Percentiles rank a stretch among this genome's conserved stretches.
Evolutionary conservation across 2,329 filamentous ascomycete genomes (phyloP).

Genomic region (Elsinoe australis): DNA sequence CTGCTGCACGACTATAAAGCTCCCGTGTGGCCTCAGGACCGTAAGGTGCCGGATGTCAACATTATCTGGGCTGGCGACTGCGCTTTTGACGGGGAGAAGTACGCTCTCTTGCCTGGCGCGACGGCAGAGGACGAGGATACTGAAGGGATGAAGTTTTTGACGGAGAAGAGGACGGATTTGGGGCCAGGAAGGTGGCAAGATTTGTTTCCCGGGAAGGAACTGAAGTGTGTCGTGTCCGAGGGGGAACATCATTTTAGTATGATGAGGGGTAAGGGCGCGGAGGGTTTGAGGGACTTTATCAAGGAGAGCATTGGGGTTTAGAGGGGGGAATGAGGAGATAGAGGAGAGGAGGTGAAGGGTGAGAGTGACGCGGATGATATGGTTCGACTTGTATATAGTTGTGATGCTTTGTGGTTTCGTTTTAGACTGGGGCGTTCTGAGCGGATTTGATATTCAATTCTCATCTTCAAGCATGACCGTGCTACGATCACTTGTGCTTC

Average conservation of each 20-base stretch:
- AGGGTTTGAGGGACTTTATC: slow-evolving; percentile 23
- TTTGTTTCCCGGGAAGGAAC: slow-evolving; percentile 35
- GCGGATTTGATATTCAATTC: not conserved
- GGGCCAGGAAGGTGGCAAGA: slow-evolving; percentile 43
- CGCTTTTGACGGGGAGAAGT: slow-evolving; percentile 36
- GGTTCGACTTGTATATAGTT: slow-evolving; percentile 10
- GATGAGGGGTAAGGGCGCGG: slow-evolving; percentile 27
- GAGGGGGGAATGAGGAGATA: not conserved
- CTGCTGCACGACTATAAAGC: slow-evolving; percentile 40
- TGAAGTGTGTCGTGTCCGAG: slow-evolving; percentile 28
- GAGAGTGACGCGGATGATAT: not conserved
- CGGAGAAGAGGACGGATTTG: slow-evolving; percentile 42
- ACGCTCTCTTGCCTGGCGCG: slow-evolving; percentile 28
- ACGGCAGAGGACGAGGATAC: slow-evolving; percentile 38
- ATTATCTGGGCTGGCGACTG: slow-evolving; percentile 45
- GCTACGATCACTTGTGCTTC: not conserved
- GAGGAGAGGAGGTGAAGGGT: not conserved
- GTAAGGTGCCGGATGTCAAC: slow-evolving; percentile 38
- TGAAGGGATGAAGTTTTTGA: slow-evolving; percentile 43
- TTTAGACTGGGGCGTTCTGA: slow-evolving; percentile 14
- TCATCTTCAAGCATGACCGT: not conserved
- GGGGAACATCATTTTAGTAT: slow-evolving; percentile 37
- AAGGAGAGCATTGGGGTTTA: slow-evolving; percentile 10
- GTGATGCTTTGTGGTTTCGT: not conserved
- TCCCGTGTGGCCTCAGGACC: slow-evolving; percentile 21